These are phyloP conservation scores for Candida tibetensis DNA, from an alignment of 805 yeast genomes.

Conservation along the genomic window DNA sequence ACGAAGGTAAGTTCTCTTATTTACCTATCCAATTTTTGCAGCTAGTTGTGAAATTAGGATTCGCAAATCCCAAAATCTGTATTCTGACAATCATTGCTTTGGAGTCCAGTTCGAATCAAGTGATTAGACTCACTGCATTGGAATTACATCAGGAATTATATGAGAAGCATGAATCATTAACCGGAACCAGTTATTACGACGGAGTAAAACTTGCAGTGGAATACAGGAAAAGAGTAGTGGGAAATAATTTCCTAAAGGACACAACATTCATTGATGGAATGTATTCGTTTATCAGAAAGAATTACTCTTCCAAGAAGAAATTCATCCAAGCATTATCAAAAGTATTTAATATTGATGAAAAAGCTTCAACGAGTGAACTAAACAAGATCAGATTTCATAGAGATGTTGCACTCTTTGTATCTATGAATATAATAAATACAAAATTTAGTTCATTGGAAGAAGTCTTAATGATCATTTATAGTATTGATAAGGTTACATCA, in stretches of 20 bases:
- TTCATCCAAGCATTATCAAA: conserved; percentile 31
- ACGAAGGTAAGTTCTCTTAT: conserved; percentile 45
- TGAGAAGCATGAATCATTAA: conserved; percentile 67
- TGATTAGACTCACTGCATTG: conserved; percentile 47
- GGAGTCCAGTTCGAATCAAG: conserved; percentile 48
- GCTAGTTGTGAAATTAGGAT: conserved; percentile 60
- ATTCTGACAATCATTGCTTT: conserved; percentile 70
- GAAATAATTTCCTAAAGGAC: conserved; percentile 22
- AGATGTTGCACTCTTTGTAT: conserved; percentile 19
- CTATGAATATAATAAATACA: conserved; percentile 38
- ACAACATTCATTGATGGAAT: conserved; percentile 36
- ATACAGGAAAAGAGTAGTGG: conserved; percentile 34
- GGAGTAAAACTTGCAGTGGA: conserved; percentile 57
- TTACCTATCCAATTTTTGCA: conserved; percentile 55
- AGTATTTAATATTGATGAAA: conserved; percentile 13
- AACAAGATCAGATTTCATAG: background rate
- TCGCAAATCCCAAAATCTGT: conserved; percentile 70
- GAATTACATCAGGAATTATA: conserved; percentile 54
- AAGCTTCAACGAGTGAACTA: background rate
- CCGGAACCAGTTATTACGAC: conserved; percentile 61
- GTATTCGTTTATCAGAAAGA: conserved; percentile 41
- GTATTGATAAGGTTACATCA: conserved; percentile 42
- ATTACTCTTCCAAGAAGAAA: conserved; percentile 38
- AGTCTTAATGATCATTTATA: conserved; percentile 41
- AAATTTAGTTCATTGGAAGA: conserved; percentile 50